Base-by-base conservation (phyloP, 495 filamentous ascomycete genomes). In the Trichoderma reesei region DNA sequence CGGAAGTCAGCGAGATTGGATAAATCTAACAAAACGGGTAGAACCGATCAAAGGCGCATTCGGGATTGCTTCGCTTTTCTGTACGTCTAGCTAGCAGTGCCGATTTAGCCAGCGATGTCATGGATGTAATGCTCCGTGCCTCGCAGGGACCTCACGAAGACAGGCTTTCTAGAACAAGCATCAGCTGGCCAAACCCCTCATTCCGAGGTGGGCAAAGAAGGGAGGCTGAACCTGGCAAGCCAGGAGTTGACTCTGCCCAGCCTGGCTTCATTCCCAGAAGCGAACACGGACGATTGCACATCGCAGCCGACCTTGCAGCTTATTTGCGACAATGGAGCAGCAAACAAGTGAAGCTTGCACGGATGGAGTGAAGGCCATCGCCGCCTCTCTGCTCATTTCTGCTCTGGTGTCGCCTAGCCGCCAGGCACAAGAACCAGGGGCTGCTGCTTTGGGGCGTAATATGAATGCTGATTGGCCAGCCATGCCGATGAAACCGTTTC, bases 311-410 rank as follows among this genome's bases (percentile, higher is more conserved):
- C n/a, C 16, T 16, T 6, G 44, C 44, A 48, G 16, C 44, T 5
- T n/a, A 48, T 48, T 48, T 48, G 16, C 44, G 16, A 48, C 16
- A 18, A 48, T 48, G 14, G 44, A 26, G 16, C 44, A 26, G 16
- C 44, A 48, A 48, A 48, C 44, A 48, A 48, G n/a, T n/a, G n/a
- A n/a, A n/a, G n/a, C 44, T 48, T 48, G n/a, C 44, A 48, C 16
- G n/a, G n/a, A n/a, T n/a, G n/a, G n/a, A n/a, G n/a, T n/a, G n/a
- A n/a, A 39, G 37, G 37, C 3, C 44, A 48, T 48, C 44, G 44
- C 44, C 8, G n/a, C n/a, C n/a, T 48, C n/a, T 18, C 2, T 48
- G 14, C 20, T 48, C 44, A 48, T 31, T 56, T 56, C 26, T 34
- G 51, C 20, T 2, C 14, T 56, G 20, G 51, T 31, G 31, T 56